These are phyloP conservation scores for Rosa chinensis DNA, from an alignment of 306 rosid species.

Conservation along the genomic window DNA sequence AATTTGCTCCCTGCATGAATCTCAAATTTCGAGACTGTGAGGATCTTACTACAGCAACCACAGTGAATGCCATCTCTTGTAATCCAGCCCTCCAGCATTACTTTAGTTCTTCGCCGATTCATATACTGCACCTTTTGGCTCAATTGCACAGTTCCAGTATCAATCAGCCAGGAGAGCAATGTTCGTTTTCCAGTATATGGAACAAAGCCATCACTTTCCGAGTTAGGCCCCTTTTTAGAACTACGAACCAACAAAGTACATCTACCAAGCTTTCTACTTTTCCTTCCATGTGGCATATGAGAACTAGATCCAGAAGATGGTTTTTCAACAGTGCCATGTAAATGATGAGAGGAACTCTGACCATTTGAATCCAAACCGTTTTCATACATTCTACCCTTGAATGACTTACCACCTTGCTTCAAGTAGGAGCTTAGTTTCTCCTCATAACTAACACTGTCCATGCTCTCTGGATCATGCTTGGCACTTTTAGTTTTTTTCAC, in stretches of 20 bases:
- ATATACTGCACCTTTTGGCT: constrained; percentile 87
- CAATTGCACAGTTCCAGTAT: constrained; percentile 71
- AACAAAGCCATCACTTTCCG: constrained; percentile 80
- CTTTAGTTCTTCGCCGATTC: constrained; percentile 74
- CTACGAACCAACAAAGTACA: constrained; percentile 82
- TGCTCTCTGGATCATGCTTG: constrained; percentile 52
- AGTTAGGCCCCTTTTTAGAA: constrained; percentile 63
- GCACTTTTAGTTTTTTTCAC: constrained; percentile 41
- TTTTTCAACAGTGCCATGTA: constrained; percentile 43
- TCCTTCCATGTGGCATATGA: constrained; percentile 59
- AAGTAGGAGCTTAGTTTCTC: constrained; percentile 81
- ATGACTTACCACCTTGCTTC: constrained; percentile 76
- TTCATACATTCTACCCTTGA: constrained; percentile 62
- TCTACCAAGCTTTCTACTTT: constrained; percentile 71
- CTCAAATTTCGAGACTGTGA: constrained; percentile 87
- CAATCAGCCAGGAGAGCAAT: constrained; percentile 90
- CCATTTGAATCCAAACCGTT: constrained; percentile 49
- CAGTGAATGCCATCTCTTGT: constrained; percentile 94
- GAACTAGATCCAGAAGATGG: constrained; percentile 50
- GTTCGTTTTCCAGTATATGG: constrained; percentile 93
- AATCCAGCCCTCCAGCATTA: constrained; percentile 92
- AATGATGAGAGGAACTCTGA: constrained; percentile 40
- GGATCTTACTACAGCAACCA: constrained; percentile 95
- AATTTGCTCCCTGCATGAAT: constrained; percentile 95
- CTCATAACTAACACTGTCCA: constrained; percentile 72